These are phyloP conservation scores for Pharnaceum exiguum DNA, from an alignment of 148 eudicot species.

Conservation along the genomic window DNA sequence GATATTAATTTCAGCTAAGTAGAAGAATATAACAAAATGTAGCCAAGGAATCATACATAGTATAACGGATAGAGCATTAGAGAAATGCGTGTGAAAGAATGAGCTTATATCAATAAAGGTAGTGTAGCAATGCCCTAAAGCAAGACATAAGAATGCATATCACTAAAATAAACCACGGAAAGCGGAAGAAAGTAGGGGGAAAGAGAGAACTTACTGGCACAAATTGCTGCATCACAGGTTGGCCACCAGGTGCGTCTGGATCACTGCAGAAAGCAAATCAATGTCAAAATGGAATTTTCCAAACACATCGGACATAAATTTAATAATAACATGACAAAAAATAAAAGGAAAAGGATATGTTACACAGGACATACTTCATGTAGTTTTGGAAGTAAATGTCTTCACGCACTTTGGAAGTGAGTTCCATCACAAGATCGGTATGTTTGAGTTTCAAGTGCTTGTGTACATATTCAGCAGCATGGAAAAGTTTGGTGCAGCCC, in stretches of 20 bases:
- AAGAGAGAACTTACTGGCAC: slow-evolving; percentile 48
- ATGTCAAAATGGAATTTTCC: slow-evolving; percentile 5
- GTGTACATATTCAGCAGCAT: slow-evolving; percentile 96
- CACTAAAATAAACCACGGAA: background rate
- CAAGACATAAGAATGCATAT: background rate
- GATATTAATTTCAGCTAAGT: no score
- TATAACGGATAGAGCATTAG: no score
- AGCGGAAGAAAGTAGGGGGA: no score
- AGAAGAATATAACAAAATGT: no score
- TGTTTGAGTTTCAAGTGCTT: slow-evolving; percentile 95
- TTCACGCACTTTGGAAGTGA: slow-evolving; percentile 88
- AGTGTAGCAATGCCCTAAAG: background rate
- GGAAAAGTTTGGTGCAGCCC: slow-evolving; percentile 97
- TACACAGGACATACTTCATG: slow-evolving; percentile 71
- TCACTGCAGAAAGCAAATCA: slow-evolving; percentile 49
- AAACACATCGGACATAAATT: no score
- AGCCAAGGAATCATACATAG: no score
- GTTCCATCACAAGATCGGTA: slow-evolving; percentile 71
- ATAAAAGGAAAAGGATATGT: background rate
- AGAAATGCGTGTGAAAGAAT: no score
- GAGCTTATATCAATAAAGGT: no score
- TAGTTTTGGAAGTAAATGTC: slow-evolving; percentile 95
- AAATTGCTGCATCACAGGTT: slow-evolving; percentile 85
- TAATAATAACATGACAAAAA: background rate
- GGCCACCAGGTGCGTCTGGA: slow-evolving; percentile 90